Evolutionary conservation across 345 rosid species (phyloP).

Genomic region (Populus nigra): DNA sequence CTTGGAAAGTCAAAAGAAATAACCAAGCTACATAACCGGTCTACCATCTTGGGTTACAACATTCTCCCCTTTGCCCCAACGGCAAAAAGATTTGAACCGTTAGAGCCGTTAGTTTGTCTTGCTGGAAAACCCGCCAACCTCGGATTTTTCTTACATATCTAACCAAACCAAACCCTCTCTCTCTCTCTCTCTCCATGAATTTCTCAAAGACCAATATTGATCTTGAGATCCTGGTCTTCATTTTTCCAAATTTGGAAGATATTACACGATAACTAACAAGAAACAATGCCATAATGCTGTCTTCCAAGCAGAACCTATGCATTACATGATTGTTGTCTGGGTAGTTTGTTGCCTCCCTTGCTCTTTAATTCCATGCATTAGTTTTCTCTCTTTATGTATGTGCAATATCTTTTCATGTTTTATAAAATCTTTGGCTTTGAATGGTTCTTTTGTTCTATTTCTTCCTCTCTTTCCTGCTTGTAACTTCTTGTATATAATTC

Average conservation of each 20-base stretch:
- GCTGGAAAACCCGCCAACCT: conserved; percentile 30
- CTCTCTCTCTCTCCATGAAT: conserved; percentile 9
- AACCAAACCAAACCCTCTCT: background rate
- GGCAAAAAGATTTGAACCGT: background rate
- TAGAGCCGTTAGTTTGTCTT: background rate
- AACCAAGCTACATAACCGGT: no score
- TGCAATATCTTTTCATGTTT: background rate
- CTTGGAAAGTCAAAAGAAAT: no score
- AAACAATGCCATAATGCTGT: background rate
- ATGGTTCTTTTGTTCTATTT: background rate
- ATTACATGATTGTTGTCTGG: background rate
- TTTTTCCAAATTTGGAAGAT: conserved; percentile 14
- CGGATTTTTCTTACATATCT: conserved; percentile 21
- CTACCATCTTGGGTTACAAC: no score
- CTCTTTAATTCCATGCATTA: background rate
- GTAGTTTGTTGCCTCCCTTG: background rate
- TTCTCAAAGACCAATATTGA: conserved; percentile 2
- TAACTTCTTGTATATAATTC: background rate
- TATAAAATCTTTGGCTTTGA: background rate
- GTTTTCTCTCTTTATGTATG: background rate
- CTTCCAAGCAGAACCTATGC: background rate
- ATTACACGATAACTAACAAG: background rate
- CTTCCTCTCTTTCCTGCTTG: background rate
- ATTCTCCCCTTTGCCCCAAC: no score
- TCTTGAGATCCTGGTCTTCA: background rate